Evolutionary conservation across 208 protist genomes (phyloP), one percentile per base, ranked within the genome.

Genomic region (Trypanosoma conorhini): DNA sequence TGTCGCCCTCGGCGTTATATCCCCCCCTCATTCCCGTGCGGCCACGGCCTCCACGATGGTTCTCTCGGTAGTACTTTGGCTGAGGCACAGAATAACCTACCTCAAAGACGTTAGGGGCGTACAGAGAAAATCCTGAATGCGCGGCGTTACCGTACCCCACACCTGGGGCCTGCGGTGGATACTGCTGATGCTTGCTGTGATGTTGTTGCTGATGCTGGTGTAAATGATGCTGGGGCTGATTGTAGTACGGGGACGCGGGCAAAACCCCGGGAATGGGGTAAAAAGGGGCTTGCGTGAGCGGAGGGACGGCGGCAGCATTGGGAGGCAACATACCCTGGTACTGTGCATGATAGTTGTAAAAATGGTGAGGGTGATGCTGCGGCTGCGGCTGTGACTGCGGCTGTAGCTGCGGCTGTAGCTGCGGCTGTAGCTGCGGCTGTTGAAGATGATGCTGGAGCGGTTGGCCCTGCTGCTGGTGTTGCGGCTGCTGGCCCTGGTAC

Each of bases 371-470:
- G 21, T 62, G 51, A 9, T 17, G 51, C 2, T 70, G 65, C 12
- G 33, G 30, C 13, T 71, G 58, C 22, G 52, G 54, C 4, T 33
- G 48, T 28, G 61, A 30, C 21, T 71, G 67, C 35, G 35, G 69
- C 44, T 52, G 65, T 30, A 52, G 67, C n/a, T 62, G 55, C 48
- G 64, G 72, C 30, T 60, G 63, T 15, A 64, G 56, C 35, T 71
- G 67, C 35, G 35, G 69, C 44, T 52, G 65, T 30, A 52, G 67
- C n/a, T 62, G 55, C 48, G 64, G 72, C 30, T 60, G 63, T 15
- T 72, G 62, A 31, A 67, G 70, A 62, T 83, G 80, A n/a, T 52
- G 54, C 5, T 66, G 21, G 31, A 80, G 72, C 9, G 72, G 63
- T 30, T 63, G 76, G 55, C 35, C 51, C 48, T 31, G 58, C 57